A percentile compares a stretch with the other conserved stretches of the same genome.
These are phyloP conservation scores for Claviceps africana DNA, from an alignment of 2,329 filamentous ascomycete genomes.

Conservation along the genomic window DNA sequence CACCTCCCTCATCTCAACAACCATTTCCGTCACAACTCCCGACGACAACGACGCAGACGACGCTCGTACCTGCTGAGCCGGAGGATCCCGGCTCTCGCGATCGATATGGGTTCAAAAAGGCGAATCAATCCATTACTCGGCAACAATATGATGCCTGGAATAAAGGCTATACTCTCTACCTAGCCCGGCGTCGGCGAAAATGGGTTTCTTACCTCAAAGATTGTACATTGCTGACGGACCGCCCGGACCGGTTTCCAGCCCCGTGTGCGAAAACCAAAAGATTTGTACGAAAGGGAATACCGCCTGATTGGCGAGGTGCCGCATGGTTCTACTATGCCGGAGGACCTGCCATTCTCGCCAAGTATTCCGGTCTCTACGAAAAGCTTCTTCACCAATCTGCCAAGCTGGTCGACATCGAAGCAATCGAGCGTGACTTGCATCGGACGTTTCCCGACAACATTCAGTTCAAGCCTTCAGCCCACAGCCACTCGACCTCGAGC, in stretches of 20 bases:
- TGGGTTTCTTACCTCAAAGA: constrained; percentile 70
- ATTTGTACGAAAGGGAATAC: constrained; percentile 85
- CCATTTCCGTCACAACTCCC: constrained; percentile 6
- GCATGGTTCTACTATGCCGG: constrained; percentile 97
- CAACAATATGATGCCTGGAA: constrained; percentile 78
- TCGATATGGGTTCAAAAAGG: constrained; percentile 85
- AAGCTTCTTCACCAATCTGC: constrained; percentile 50
- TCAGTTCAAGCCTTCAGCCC: constrained; percentile 58
- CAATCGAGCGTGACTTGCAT: constrained; percentile 86
- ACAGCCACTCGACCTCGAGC: constrained; percentile 17
- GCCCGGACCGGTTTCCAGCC: constrained; percentile 65
- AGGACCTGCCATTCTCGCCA: constrained; percentile 63
- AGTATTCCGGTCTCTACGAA: constrained; percentile 65
- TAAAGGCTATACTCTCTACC: constrained; percentile 56
- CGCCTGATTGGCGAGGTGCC: constrained; percentile 83
- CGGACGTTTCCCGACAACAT: constrained; percentile 92
- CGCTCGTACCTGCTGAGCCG: constrained; percentile 15
- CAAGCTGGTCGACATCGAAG: constrained; percentile 64
- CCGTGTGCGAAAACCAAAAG: constrained; percentile 74
- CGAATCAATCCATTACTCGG: constrained; percentile 61
- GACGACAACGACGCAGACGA: background rate
- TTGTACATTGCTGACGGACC: constrained; percentile 54
- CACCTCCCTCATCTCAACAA: constrained; percentile 6
- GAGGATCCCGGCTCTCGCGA: constrained; percentile 48
- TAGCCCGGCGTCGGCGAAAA: constrained; percentile 62